Percentiles rank a stretch among this genome's conserved stretches.
Conservation (phyloP, 306 rosid genomes). For the Cyclanthera cordifolia region DNA sequence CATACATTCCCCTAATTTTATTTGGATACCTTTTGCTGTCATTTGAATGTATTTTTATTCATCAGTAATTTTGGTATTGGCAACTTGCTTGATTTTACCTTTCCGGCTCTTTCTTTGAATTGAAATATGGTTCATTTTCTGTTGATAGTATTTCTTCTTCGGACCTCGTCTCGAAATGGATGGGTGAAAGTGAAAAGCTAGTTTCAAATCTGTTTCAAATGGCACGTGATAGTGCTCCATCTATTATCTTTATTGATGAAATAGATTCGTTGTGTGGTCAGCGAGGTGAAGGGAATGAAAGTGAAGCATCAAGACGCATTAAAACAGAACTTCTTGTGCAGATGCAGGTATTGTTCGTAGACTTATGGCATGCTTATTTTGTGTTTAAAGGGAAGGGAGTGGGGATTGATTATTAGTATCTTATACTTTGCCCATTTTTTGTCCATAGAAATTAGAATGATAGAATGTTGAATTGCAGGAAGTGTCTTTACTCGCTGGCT, state of each 20-base stretch:
- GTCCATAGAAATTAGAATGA: too few relatives aligned
- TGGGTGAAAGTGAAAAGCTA: slow-evolving; percentile 99
- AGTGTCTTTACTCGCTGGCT: background rate
- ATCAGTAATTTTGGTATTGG: background rate
- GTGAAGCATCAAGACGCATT: slow-evolving; percentile 98
- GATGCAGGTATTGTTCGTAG: slow-evolving; percentile 71
- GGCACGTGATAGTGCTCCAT: slow-evolving; percentile 99
- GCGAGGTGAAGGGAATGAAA: slow-evolving; percentile 98
- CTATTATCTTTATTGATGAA: slow-evolving; percentile 92
- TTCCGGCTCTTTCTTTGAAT: too few relatives aligned
- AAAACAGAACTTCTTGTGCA: slow-evolving; percentile 98
- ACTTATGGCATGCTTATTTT: background rate
- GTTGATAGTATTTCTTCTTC: slow-evolving; percentile 76
- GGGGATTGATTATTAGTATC: background rate
- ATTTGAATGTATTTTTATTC: background rate
- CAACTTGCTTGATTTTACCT: background rate
- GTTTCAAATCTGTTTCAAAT: slow-evolving; percentile 93
- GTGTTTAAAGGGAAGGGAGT: background rate
- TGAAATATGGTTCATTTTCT: background rate
- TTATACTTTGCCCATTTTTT: background rate
- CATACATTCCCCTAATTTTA: background rate
- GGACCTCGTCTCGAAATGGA: slow-evolving; percentile 97
- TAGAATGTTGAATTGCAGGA: background rate
- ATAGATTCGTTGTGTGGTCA: slow-evolving; percentile 93
- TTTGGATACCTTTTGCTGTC: background rate